phyloP scores from a whole-genome alignment of 257 asterid species.

The Solanum bukasovii region DNA sequence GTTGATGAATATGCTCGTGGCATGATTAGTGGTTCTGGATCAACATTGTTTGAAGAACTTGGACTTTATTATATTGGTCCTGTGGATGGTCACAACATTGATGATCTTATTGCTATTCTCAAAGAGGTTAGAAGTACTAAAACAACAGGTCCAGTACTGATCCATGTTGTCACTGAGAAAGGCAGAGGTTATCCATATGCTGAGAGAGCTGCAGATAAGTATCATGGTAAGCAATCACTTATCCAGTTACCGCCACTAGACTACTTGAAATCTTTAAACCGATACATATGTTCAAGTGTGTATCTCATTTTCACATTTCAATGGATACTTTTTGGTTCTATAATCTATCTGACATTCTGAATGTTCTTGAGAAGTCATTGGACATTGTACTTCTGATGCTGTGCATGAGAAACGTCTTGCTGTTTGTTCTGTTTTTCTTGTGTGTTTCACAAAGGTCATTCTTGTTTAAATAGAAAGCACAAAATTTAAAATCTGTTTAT shows the following conservation, averaged over 20 bases:
- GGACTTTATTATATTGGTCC: constrained; percentile 95
- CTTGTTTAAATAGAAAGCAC: not conserved
- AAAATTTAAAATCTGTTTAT: not conserved
- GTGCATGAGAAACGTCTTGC: not conserved
- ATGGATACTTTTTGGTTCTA: not conserved
- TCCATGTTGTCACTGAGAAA: constrained; percentile 91
- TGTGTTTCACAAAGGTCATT: not conserved
- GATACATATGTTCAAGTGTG: not conserved
- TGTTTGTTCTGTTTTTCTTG: not conserved
- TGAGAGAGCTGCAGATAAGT: constrained; percentile 89
- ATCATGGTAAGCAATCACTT: constrained; percentile 48
- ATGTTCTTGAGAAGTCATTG: not conserved
- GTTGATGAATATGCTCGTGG: constrained; percentile 98
- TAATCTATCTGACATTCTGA: not conserved
- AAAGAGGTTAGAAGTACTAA: constrained; percentile 83
- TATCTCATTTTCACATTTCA: not conserved
- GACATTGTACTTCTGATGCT: not conserved
- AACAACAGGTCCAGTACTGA: constrained; percentile 80
- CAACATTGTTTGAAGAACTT: constrained; percentile 85
- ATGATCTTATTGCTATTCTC: constrained; percentile 74
- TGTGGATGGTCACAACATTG: constrained; percentile 86
- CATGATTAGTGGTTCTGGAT: constrained; percentile 85
- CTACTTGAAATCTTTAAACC: not conserved
- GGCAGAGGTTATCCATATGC: constrained; percentile 97
- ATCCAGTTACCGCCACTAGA: not conserved